These are phyloP conservation scores for Medicago truncatula DNA, from an alignment of 306 rosid genomes.

Conservation along the genomic window DNA sequence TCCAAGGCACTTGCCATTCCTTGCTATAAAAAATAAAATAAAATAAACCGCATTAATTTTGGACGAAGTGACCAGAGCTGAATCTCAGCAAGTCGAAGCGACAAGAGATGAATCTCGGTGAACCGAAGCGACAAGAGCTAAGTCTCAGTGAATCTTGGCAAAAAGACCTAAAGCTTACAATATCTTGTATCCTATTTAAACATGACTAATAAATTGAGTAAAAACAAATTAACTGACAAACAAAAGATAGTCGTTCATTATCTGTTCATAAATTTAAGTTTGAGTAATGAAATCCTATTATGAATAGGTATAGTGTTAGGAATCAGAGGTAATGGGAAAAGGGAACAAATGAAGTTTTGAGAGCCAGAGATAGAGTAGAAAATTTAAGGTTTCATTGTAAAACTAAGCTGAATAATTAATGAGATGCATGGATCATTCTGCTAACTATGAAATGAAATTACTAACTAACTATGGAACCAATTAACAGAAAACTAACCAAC, in stretches of 20 bases:
- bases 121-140: neutral
- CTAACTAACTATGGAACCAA: too few species aligned
- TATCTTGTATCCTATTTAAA: too few species aligned
- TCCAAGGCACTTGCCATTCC: slow-evolving; percentile 86
- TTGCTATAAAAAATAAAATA: slow-evolving; percentile 38
- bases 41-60: neutral
- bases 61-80: neutral
- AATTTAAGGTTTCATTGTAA: neutral
- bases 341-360: too few species aligned
- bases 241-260: neutral
- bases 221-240: neutral
- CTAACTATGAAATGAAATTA: too few species aligned
- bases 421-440: too few species aligned
- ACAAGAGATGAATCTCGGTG: neutral
- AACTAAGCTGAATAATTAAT: too few species aligned
- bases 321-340: too few species aligned
- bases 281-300: neutral
- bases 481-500: too few species aligned
- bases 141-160: neutral
- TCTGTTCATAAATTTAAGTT: neutral
- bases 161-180: neutral
- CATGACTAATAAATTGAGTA: neutral
- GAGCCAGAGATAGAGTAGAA: neutral
- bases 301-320: neutral
- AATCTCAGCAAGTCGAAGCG: too few species aligned